A percentile compares a stretch with the other conserved stretches of the same genome.
Evolutionary conservation across 441 rosid species (phyloP).

Genomic region (Erodium texanum): DNA sequence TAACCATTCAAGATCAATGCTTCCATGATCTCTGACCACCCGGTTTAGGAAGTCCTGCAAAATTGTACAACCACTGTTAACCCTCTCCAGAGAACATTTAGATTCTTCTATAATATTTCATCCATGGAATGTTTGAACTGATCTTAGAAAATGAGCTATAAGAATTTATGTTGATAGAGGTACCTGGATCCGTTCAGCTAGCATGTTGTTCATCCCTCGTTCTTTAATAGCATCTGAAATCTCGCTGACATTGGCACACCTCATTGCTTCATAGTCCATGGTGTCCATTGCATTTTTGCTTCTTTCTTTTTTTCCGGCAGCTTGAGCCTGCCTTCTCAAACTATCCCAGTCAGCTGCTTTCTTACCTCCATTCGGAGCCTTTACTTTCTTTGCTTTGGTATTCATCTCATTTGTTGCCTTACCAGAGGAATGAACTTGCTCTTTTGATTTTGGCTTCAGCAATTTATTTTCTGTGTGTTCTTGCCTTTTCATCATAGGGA

Average conservation of each 20-base stretch:
- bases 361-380: slow-evolving; percentile 35
- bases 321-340: slow-evolving; percentile 48
- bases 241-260: slow-evolving; percentile 41
- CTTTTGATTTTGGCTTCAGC: slow-evolving; percentile 23
- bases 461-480: slow-evolving; percentile 21
- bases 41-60: slow-evolving; percentile 83
- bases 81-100: background rate
- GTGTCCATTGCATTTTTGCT: slow-evolving; percentile 58
- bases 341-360: slow-evolving; percentile 70
- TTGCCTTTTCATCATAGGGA: slow-evolving; percentile 23
- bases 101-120: background rate
- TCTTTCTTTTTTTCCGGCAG: slow-evolving; percentile 42
- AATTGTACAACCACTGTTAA: slow-evolving; percentile 21
- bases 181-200: slow-evolving; percentile 92
- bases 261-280: slow-evolving; percentile 77
- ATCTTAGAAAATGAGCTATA: slow-evolving; percentile 14
- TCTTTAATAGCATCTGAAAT: slow-evolving; percentile 66
- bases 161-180: slow-evolving; percentile 11
- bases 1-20: slow-evolving; percentile 88
- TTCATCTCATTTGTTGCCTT: slow-evolving; percentile 28
- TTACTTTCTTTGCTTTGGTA: slow-evolving; percentile 42
- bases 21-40: slow-evolving; percentile 66
- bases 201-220: slow-evolving; percentile 91
- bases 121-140: slow-evolving; percentile 17
- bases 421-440: slow-evolving; percentile 24